Percentiles rank a stretch among this genome's conserved stretches.
Conservation (phyloP, 371 early-diverging fungal genomes). For the Apophysomyces variabilis region DNA sequence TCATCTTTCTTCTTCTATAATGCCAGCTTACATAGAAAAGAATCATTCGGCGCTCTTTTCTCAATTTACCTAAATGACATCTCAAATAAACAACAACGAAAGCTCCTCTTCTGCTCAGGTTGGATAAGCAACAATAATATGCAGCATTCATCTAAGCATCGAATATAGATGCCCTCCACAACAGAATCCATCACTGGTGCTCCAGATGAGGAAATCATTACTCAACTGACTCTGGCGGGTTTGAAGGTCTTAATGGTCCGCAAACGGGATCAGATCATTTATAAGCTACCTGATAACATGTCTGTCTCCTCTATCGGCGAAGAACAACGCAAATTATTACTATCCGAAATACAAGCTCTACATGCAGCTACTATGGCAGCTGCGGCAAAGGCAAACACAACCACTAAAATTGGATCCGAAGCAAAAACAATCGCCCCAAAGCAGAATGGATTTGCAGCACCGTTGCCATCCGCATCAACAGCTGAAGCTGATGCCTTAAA, state of each 20-base stretch:
- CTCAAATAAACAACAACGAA: slow-evolving; percentile 1
- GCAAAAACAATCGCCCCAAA: slow-evolving; percentile 42
- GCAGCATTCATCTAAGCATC: background rate
- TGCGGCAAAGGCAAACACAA: slow-evolving; percentile 34
- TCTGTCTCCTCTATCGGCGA: slow-evolving; percentile 54
- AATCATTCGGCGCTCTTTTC: background rate
- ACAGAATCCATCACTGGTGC: slow-evolving; percentile 9
- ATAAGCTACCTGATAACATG: slow-evolving; percentile 66
- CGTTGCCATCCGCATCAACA: slow-evolving; percentile 34
- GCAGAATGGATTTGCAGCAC: slow-evolving; percentile 28
- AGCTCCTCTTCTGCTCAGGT: slow-evolving; percentile 1
- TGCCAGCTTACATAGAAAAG: background rate
- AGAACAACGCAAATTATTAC: slow-evolving; percentile 53
- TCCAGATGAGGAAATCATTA: slow-evolving; percentile 54
- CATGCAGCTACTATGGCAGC: slow-evolving; percentile 58
- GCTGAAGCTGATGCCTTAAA: slow-evolving; percentile 46
- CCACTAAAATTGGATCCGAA: slow-evolving; percentile 19
- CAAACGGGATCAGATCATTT: slow-evolving; percentile 65
- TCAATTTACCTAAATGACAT: slow-evolving; percentile 1
- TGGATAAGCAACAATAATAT: background rate
- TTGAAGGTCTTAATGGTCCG: slow-evolving; percentile 63
- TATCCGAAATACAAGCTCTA: slow-evolving; percentile 58
- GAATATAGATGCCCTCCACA: background rate
- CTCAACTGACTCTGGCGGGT: slow-evolving; percentile 62
- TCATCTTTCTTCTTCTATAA: background rate